Evolutionary conservation across 2,329 filamentous ascomycete genomes (phyloP), one percentile per base, ranked within the genome.

Genomic region (Aspergillus awamori): DNA sequence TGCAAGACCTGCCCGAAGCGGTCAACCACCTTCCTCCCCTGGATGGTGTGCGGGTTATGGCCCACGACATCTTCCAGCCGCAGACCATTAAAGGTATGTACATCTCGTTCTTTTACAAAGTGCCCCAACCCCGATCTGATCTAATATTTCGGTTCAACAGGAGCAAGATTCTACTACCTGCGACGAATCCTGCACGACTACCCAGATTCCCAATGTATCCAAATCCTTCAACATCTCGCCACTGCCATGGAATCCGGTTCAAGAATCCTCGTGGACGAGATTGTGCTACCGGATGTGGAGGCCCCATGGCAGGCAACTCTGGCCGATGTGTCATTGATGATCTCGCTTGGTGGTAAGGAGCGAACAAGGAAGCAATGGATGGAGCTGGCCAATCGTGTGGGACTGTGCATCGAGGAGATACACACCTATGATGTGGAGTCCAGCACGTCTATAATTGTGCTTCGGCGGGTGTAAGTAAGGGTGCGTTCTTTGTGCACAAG

Each of bases 181-280:
- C 70, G 70, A 33, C 60, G 68, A 17, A 69, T 74, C 53, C 59
- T 74, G 43, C 71, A 72, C 28, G 69, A 74, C 54, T 74, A 66
- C 69, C 65, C 67, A 0, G 70, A 72, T 39, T 55, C 15, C 15
- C 39, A 49, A 26, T 49, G 39, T 10, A 7, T 26, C 66, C 7
- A 58, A 7, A 79, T 82, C 8, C 71, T 81, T 30, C 65, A 64
- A 10, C 70, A 75, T 13, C 62, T 77, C 8, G 61, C 61, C 1
- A 60, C 68, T 0, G 45, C 51, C 4, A 59, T 62, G 60, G 28
- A 26, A 15, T 30, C 30, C 8, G 52, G 75, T 4, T 80, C 78
- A 0, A 65, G 69, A 13, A 71, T 82, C 22, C 61, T 82, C 22
- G 77, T 82, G 53, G 76, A 80, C 57, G 81, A 82, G n/a, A 70